phyloP scores from a whole-genome alignment of 371 early-diverging fungal genomes.

The Globomyces sp. region DNA sequence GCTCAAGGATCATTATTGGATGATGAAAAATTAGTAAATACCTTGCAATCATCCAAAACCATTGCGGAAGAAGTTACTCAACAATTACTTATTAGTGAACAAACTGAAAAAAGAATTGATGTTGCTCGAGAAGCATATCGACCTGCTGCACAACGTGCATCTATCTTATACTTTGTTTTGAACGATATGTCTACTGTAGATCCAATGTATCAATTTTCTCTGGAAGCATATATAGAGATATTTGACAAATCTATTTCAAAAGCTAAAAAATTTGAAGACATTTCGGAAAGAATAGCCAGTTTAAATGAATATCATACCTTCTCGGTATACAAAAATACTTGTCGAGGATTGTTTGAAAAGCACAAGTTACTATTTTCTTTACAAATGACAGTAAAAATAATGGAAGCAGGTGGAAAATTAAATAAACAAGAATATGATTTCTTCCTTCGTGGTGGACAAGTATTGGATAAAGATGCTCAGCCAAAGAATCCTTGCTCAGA shows the following conservation, averaged over 20 bases:
- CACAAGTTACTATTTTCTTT: conserved; percentile 56
- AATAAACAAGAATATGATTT: conserved; percentile 53
- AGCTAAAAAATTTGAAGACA: conserved; percentile 49
- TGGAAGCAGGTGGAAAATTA: conserved; percentile 49
- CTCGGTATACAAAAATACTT: conserved; percentile 54
- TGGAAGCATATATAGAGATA: conserved; percentile 56
- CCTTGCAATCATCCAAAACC: conserved; percentile 54
- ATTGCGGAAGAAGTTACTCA: conserved; percentile 53
- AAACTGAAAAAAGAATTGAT: conserved; percentile 58
- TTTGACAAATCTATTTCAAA: conserved; percentile 56
- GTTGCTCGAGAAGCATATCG: conserved; percentile 56
- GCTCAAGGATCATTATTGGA: conserved; percentile 59
- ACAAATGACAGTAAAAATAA: conserved; percentile 55
- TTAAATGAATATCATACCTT: conserved; percentile 59
- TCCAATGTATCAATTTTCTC: conserved; percentile 59
- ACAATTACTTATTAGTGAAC: conserved; percentile 50
- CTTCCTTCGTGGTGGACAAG: conserved; percentile 52
- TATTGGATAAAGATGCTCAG: conserved; percentile 53
- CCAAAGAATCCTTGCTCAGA: conserved; percentile 51
- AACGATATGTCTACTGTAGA: conserved; percentile 52
- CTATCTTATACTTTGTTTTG: conserved; percentile 58
- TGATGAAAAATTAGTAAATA: conserved; percentile 55
- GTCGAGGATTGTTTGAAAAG: conserved; percentile 53
- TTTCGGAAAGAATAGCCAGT: conserved; percentile 43
- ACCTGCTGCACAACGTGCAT: conserved; percentile 52